These are phyloP conservation scores for Ettlia oleoabundans DNA, from an alignment of 139 green algal species.

Conservation along the genomic window DNA sequence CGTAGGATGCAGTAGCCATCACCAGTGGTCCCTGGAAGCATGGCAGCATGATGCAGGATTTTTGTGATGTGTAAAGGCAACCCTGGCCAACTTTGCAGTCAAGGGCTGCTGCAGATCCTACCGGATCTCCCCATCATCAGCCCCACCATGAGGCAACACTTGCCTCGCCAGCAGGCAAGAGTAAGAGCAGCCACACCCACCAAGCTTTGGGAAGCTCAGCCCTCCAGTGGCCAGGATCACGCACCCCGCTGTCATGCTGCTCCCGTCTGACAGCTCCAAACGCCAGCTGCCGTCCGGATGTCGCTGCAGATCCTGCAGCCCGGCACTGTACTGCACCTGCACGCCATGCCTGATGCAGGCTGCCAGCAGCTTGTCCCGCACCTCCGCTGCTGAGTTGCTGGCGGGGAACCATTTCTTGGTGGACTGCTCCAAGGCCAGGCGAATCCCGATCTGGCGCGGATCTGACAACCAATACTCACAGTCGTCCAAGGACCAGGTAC, in stretches of 20 bases:
- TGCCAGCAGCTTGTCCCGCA: conserved; percentile 73
- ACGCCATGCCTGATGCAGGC: conserved; percentile 65
- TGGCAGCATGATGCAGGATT: too few species aligned
- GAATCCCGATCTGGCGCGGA: conserved; percentile 67
- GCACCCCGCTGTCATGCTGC: background rate
- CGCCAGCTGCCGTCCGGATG: conserved; percentile 16
- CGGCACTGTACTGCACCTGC: conserved; percentile 49
- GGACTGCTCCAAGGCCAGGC: conserved; percentile 69
- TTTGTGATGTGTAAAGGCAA: too few species aligned
- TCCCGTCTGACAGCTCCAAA: conserved; percentile 3
- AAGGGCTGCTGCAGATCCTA: too few species aligned
- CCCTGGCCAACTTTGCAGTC: too few species aligned
- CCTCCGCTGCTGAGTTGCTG: conserved; percentile 76
- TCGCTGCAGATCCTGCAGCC: conserved; percentile 49
- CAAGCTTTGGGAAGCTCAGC: conserved; percentile 82
- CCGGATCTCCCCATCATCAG: too few species aligned
- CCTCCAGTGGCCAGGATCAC: conserved; percentile 82
- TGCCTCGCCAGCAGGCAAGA: too few species aligned
- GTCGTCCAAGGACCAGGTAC: conserved; percentile 72
- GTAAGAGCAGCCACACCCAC: too few species aligned
- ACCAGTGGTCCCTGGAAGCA: too few species aligned
- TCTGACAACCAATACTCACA: conserved; percentile 75
- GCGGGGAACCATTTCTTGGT: conserved; percentile 86
- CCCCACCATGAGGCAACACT: too few species aligned
- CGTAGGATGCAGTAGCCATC: conserved; percentile 62